Conservation (phyloP, 306 rosid species). For the Fragaria ananassa region DNA sequence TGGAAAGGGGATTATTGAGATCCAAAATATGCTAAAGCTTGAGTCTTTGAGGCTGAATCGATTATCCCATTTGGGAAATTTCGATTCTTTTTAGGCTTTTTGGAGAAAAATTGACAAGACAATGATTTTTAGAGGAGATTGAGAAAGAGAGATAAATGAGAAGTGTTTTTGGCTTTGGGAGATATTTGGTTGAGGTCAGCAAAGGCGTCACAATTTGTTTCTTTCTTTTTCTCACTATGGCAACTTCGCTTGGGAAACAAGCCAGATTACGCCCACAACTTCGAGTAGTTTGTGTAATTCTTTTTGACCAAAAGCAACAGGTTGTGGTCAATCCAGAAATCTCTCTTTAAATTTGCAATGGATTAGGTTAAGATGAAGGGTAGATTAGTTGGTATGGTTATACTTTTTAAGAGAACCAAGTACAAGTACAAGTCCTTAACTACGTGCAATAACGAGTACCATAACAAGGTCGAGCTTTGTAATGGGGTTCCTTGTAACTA, state of each 20-base stretch:
- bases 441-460: not conserved
- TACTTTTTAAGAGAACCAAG: not conserved
- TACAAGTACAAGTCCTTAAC: not conserved
- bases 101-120: not conserved
- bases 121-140: not conserved
- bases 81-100: not conserved
- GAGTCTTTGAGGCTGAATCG: not conserved
- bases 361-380: not conserved
- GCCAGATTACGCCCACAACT: conserved; percentile 29
- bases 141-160: not conserved
- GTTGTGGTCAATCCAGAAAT: not conserved
- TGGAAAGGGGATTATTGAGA: conserved; percentile 10
- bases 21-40: not conserved
- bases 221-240: not conserved
- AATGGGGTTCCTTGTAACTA: not conserved
- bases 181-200: conserved; percentile 22
- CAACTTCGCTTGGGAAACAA: conserved; percentile 39
- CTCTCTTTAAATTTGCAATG: not conserved
- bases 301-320: not conserved
- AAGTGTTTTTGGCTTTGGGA: not conserved
- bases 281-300: not conserved
- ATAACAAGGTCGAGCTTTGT: not conserved
- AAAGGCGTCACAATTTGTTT: conserved; percentile 16
- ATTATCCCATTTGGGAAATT: conserved; percentile 15
- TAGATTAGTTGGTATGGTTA: not conserved